Conservation (phyloP, 2,329 filamentous ascomycete genomes). For the Paecilomyces dactylethromorphus region DNA sequence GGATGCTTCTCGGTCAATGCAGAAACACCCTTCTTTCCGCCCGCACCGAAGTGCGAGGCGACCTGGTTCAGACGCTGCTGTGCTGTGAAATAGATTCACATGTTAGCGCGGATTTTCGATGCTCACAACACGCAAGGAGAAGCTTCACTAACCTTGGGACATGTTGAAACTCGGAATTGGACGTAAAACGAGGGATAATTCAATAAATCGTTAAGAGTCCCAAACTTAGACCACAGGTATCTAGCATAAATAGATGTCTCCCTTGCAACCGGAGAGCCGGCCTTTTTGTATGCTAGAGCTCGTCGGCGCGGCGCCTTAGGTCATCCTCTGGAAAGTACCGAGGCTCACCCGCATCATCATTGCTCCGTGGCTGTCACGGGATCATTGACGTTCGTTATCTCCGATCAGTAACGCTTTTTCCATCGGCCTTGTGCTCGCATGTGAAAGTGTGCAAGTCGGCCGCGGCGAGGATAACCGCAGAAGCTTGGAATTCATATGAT, state of each 20-base stretch:
- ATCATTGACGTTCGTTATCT: constrained; percentile 13
- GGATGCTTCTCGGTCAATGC: constrained; percentile 43
- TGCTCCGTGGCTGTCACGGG: constrained; percentile 36
- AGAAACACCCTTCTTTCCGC: constrained; percentile 26
- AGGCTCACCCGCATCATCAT: background rate
- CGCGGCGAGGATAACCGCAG: background rate
- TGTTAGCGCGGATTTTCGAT: background rate
- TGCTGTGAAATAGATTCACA: constrained; percentile 30
- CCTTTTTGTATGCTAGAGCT: background rate
- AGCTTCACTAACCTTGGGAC: constrained; percentile 32
- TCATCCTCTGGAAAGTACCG: background rate
- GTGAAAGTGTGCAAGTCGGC: background rate
- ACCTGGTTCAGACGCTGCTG: constrained; percentile 56
- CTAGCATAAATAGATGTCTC: background rate
- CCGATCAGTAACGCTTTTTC: constrained; percentile 31
- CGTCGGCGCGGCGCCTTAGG: background rate
- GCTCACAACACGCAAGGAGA: constrained; percentile 4
- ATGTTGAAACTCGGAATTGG: constrained; percentile 25
- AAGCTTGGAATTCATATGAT: background rate
- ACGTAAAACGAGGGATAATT: background rate
- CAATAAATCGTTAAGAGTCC: background rate
- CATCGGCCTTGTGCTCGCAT: constrained; percentile 7
- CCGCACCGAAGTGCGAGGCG: constrained; percentile 47
- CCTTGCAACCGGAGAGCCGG: background rate
- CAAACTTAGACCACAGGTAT: background rate